A percentile compares a stretch with the other conserved stretches of the same genome.
These are phyloP conservation scores for Blumeriella jaapii DNA, from an alignment of 2,329 filamentous ascomycete genomes.

Conservation along the genomic window DNA sequence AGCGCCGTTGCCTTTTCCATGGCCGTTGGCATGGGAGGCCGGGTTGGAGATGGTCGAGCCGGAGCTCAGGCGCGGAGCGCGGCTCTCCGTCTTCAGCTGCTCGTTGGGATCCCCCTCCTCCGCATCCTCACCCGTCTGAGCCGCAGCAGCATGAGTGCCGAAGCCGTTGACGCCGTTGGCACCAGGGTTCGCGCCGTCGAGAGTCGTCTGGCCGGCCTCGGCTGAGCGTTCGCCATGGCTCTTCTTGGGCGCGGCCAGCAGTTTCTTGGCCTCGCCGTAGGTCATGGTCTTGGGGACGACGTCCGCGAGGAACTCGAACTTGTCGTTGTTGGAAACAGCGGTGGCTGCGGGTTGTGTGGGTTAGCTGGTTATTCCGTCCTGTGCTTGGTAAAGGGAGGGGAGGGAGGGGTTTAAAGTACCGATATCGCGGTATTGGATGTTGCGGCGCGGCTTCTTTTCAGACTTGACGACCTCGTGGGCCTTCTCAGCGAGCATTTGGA, in stretches of 20 bases:
- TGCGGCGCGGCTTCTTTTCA: slow-evolving; percentile 83
- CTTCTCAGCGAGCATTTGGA: slow-evolving; percentile 80
- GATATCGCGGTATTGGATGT: slow-evolving; percentile 92
- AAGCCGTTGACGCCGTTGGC: slow-evolving; percentile 14
- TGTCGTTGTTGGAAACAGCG: slow-evolving; percentile 79
- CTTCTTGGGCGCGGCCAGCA: slow-evolving; percentile 34
- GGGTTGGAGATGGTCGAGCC: slow-evolving; percentile 12
- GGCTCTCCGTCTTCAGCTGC: slow-evolving; percentile 26
- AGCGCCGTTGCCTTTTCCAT: no score
- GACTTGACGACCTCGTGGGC: slow-evolving; percentile 80
- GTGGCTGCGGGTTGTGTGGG: slow-evolving; percentile 52
- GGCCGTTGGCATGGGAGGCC: slow-evolving; percentile 7
- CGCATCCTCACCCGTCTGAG: slow-evolving; percentile 14
- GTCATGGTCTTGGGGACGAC: slow-evolving; percentile 78
- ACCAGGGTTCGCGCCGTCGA: slow-evolving; percentile 21
- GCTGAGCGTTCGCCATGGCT: slow-evolving; percentile 24
- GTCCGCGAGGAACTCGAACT: slow-evolving; percentile 88
- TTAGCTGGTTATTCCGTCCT: slow-evolving; percentile 1
- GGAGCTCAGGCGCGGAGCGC: slow-evolving; percentile 11
- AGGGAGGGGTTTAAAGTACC: slow-evolving; percentile 37
- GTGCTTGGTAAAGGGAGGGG: slow-evolving; percentile 6
- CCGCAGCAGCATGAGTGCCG: slow-evolving; percentile 1
- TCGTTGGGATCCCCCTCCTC: slow-evolving; percentile 23
- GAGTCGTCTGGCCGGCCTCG: slow-evolving; percentile 23
- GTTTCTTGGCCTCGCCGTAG: slow-evolving; percentile 60